Evolutionary conservation across 805 yeast genomes (phyloP).

Genomic region (Saccharomycopsis schoenii): DNA sequence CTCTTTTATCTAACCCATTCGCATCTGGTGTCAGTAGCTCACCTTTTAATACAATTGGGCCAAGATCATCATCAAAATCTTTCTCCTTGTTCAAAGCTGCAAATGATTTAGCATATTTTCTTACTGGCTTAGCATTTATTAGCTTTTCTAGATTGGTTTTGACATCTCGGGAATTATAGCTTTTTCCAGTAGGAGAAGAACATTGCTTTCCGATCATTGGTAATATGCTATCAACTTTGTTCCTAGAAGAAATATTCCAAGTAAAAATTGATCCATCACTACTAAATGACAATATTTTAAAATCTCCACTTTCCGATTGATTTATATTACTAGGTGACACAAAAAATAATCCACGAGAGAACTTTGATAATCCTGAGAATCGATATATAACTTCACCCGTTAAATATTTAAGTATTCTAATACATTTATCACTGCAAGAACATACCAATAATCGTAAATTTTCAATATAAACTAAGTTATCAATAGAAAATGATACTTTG

Average conservation of each 20-base stretch:
- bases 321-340: constrained; percentile 23
- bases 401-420: constrained; percentile 37
- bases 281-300: constrained; percentile 33
- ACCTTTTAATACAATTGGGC: no score
- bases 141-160: background rate
- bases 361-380: constrained; percentile 49
- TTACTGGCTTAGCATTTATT: background rate
- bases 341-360: constrained; percentile 42
- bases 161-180: no score
- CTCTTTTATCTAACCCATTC: no score
- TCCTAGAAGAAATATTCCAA: constrained; percentile 28
- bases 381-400: constrained; percentile 28
- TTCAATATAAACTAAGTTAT: constrained; percentile 30
- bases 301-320: constrained; percentile 17
- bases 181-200: no score
- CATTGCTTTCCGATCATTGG: background rate
- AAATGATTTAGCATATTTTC: background rate
- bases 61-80: no score
- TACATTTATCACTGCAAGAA: constrained; percentile 47
- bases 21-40: no score
- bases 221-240: background rate
- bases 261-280: constrained; percentile 45
- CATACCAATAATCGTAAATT: constrained; percentile 27
- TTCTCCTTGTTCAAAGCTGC: background rate
- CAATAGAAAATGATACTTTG: constrained; percentile 36